Percentiles rank a stretch among this genome's conserved stretches.
Evolutionary conservation across 2,329 filamentous ascomycete genomes (phyloP).

Genomic region (Epichloe glyceriae): DNA sequence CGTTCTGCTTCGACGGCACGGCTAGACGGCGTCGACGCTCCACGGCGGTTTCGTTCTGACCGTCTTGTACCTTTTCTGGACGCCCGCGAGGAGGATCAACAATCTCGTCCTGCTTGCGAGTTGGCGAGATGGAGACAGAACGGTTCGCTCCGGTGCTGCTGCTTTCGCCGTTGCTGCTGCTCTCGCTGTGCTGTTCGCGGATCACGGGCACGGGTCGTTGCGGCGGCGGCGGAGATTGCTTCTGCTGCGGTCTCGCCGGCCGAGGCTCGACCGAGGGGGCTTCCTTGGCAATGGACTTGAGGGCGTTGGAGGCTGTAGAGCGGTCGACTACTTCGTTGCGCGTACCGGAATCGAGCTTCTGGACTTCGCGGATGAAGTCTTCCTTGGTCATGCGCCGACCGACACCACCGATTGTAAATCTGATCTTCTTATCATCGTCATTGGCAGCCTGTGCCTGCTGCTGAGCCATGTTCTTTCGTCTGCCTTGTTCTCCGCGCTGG

Average conservation of each 20-base stretch:
- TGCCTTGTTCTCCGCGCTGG: constrained; percentile 20
- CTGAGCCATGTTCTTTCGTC: constrained; percentile 27
- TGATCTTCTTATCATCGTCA: constrained; percentile 56
- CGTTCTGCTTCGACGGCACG: constrained; percentile 31
- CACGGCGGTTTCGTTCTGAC: constrained; percentile 49
- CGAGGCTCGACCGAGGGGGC: constrained; percentile 13
- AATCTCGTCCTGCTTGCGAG: constrained; percentile 3
- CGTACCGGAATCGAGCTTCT: constrained; percentile 55
- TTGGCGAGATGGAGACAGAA: constrained; percentile 11
- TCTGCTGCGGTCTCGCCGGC: neutral
- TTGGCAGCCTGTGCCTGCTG: constrained; percentile 22
- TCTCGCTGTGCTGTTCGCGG: constrained; percentile 8
- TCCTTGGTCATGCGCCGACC: constrained; percentile 66
- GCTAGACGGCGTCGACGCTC: constrained; percentile 54
- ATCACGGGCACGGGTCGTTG: constrained; percentile 8
- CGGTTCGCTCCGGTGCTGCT: constrained; percentile 9
- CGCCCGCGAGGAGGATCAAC: constrained; percentile 1
- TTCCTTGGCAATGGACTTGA: constrained; percentile 37
- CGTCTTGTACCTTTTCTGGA: constrained; percentile 4
- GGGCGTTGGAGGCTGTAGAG: constrained; percentile 31
- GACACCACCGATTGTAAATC: constrained; percentile 64
- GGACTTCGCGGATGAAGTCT: constrained; percentile 65
- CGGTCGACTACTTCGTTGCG: constrained; percentile 40
- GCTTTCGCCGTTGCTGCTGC: constrained; percentile 8
- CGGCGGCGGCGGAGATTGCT: neutral